These are phyloP conservation scores for Amanita pallidorosea DNA, from an alignment of 768 basidiomycete genomes.

Conservation along the genomic window DNA sequence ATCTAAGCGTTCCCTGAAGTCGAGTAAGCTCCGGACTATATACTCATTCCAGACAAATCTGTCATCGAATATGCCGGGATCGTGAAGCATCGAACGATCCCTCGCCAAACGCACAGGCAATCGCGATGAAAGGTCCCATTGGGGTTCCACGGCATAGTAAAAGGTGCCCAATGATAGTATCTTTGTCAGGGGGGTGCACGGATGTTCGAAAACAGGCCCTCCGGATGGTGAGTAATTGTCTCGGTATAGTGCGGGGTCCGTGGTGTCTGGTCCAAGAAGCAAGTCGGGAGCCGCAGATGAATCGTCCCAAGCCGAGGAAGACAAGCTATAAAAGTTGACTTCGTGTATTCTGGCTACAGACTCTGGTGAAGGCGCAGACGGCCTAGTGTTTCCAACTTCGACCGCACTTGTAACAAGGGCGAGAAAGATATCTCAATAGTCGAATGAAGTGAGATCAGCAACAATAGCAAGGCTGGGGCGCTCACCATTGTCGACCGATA, in stretches of 20 bases:
- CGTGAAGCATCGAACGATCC: slow-evolving; percentile 29
- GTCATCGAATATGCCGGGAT: slow-evolving; percentile 61
- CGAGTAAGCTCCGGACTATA: slow-evolving; percentile 75
- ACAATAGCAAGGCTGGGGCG: background rate
- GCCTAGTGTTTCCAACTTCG: slow-evolving; percentile 62
- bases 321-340: slow-evolving; percentile 83
- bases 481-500: slow-evolving; percentile 62
- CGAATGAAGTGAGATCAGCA: background rate
- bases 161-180: slow-evolving; percentile 89
- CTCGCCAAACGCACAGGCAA: slow-evolving; percentile 58
- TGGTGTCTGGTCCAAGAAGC: slow-evolving; percentile 43
- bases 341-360: slow-evolving; percentile 77
- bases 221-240: slow-evolving; percentile 36
- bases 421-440: slow-evolving; percentile 65
- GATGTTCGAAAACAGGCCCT: slow-evolving; percentile 71
- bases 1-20: slow-evolving; percentile 77
- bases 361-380: slow-evolving; percentile 46
- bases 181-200: slow-evolving; percentile 81
- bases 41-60: slow-evolving; percentile 96
- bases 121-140: slow-evolving; percentile 87
- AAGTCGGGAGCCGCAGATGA: slow-evolving; percentile 40
- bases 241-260: slow-evolving; percentile 36
- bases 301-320: slow-evolving; percentile 80
- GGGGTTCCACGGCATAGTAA: slow-evolving; percentile 76
- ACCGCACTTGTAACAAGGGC: slow-evolving; percentile 70